These are phyloP conservation scores for Smallanthus sonchifolius DNA, from an alignment of 129 eudicot species.

Conservation along the genomic window DNA sequence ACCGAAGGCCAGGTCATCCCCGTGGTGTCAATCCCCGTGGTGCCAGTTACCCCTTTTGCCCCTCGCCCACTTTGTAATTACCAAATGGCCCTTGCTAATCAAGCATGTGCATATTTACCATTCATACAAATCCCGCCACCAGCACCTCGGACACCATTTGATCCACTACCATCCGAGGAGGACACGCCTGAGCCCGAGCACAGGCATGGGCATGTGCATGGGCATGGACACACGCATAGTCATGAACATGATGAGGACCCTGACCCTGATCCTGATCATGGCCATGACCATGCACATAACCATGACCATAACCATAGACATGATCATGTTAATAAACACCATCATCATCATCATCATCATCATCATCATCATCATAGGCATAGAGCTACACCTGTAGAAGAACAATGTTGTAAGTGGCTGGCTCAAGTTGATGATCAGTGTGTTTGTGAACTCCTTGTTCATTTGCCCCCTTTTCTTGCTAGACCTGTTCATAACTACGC, in stretches of 20 bases:
- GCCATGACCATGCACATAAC: neutral
- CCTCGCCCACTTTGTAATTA: constrained; percentile 61
- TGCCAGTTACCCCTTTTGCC: constrained; percentile 15
- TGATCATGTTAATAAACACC: neutral
- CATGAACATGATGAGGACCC: neutral
- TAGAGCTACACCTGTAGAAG: constrained; percentile 32
- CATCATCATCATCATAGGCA: constrained; percentile 15
- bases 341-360: neutral
- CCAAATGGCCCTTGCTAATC: constrained; percentile 67
- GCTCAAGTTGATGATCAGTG: constrained; percentile 54
- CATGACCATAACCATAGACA: neutral
- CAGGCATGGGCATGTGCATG: neutral
- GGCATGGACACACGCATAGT: neutral
- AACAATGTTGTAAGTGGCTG: constrained; percentile 81
- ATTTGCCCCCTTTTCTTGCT: constrained; percentile 65
- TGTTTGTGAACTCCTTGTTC: constrained; percentile 72
- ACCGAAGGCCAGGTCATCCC: constrained; percentile 36
- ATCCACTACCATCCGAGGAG: constrained; percentile 33
- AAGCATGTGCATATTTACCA: constrained; percentile 59
- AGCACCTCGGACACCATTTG: constrained; percentile 38
- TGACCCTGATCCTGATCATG: constrained; percentile 18
- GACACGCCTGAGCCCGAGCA: neutral
- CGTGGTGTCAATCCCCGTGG: constrained; percentile 23
- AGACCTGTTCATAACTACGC: constrained; percentile 59
- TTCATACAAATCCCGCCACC: constrained; percentile 41